These are phyloP conservation scores for Epichloe scottii DNA, from an alignment of 2,329 filamentous ascomycete species.

Conservation along the genomic window DNA sequence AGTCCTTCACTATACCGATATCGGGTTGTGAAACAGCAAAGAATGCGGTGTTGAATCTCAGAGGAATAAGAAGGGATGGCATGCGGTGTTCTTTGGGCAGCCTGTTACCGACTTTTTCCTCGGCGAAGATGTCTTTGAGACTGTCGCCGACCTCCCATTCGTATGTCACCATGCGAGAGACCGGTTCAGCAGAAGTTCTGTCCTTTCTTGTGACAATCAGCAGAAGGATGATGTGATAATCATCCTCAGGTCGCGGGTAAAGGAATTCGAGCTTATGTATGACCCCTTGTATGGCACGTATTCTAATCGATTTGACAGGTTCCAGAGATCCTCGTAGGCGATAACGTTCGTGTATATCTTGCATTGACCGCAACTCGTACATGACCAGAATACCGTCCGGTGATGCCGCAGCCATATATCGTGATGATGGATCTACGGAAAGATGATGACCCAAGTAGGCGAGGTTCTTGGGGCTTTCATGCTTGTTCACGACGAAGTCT, in stretches of 20 bases:
- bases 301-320: conserved; percentile 40
- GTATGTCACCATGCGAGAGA: conserved; percentile 42
- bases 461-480: conserved; percentile 45
- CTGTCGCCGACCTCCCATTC: conserved; percentile 46
- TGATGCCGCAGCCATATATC: conserved; percentile 56
- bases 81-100: conserved; percentile 41
- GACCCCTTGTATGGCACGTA: conserved; percentile 48
- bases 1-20: conserved; percentile 43
- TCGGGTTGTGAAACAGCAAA: conserved; percentile 50
- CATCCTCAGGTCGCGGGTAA: conserved; percentile 53
- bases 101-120: conserved; percentile 36
- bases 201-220: conserved; percentile 43
- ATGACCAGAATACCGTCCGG: conserved; percentile 59
- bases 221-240: conserved; percentile 63
- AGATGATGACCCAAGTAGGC: conserved; percentile 53
- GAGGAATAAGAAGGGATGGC: conserved; percentile 59
- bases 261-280: conserved; percentile 84
- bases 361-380: conserved; percentile 52
- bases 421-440: conserved; percentile 65
- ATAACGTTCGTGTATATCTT: conserved; percentile 38
- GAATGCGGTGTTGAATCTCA: conserved; percentile 59
- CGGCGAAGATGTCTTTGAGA: conserved; percentile 30
- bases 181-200: conserved; percentile 10
- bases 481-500: conserved; percentile 48
- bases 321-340: conserved; percentile 30